Evolutionary conservation across 768 basidiomycete species (phyloP).

Genomic region (Dioszegia hungarica): DNA sequence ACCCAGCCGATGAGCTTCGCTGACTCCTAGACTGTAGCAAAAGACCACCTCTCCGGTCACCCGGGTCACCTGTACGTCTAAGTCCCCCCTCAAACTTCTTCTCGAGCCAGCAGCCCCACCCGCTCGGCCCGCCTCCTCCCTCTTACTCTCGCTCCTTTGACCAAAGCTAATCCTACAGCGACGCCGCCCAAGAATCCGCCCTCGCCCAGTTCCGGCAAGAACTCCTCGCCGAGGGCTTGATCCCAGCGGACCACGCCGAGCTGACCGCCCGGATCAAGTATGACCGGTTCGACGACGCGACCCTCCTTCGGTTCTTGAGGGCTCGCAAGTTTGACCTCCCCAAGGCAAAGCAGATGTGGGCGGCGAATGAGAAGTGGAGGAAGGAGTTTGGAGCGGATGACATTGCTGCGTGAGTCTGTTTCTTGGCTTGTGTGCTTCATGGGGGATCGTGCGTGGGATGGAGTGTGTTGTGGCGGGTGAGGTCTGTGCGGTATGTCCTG

Average conservation of each 20-base stretch:
- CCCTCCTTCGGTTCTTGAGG: slow-evolving; percentile 67
- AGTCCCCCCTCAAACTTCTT: not conserved
- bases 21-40: slow-evolving; percentile 7
- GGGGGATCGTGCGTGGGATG: no score
- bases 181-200: slow-evolving; percentile 56
- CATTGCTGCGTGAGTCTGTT: slow-evolving; percentile 45
- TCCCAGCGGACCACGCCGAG: slow-evolving; percentile 33
- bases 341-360: slow-evolving; percentile 78
- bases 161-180: slow-evolving; percentile 13
- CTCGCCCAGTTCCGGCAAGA: slow-evolving; percentile 65
- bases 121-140: not conserved
- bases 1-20: not conserved
- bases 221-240: slow-evolving; percentile 53
- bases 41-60: slow-evolving; percentile 63
- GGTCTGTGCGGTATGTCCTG: no score
- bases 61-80: slow-evolving; percentile 65
- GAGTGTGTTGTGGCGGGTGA: no score
- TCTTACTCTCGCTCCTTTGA: not conserved
- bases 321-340: slow-evolving; percentile 86
- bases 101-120: not conserved
- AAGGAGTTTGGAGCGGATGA: slow-evolving; percentile 61
- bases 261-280: slow-evolving; percentile 31
- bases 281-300: slow-evolving; percentile 49
- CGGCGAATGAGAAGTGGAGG: slow-evolving; percentile 80
- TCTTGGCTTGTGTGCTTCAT: not conserved